Conservation (phyloP, 345 rosid species). For the Populus tremula region DNA sequence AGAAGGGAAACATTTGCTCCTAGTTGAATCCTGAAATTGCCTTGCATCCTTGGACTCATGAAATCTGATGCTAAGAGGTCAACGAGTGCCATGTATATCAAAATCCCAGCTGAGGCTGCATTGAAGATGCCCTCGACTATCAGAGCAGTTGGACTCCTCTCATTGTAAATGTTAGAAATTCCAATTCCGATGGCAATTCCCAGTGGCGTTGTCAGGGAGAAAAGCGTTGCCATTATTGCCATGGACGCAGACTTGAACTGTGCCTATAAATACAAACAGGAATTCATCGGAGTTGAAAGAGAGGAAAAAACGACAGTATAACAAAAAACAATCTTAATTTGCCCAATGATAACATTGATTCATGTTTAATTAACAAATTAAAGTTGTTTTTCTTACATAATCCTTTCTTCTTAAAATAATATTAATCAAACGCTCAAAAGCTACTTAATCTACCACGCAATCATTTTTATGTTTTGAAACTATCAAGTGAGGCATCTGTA, state of each 20-base stretch:
- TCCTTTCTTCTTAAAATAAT: too few species aligned
- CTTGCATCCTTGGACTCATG: slow-evolving; percentile 54
- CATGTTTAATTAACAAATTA: background rate
- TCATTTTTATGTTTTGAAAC: too few species aligned
- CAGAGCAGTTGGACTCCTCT: slow-evolving; percentile 44
- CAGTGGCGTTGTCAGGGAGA: slow-evolving; percentile 59
- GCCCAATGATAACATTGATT: background rate
- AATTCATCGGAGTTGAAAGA: background rate
- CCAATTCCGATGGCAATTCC: slow-evolving; percentile 68
- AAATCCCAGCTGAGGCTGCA: slow-evolving; percentile 68
- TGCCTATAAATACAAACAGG: slow-evolving; percentile 32
- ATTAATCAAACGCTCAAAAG: too few species aligned
- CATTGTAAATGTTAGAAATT: slow-evolving; percentile 43
- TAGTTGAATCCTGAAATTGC: slow-evolving; percentile 47
- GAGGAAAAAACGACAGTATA: background rate
- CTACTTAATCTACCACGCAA: too few species aligned
- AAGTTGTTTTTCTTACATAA: too few species aligned
- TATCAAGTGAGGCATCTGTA: background rate
- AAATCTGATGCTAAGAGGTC: slow-evolving; percentile 74
- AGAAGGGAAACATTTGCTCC: slow-evolving; percentile 56
- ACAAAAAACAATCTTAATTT: background rate
- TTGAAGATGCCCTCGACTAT: slow-evolving; percentile 59
- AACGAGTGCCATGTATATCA: slow-evolving; percentile 81
- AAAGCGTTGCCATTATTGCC: slow-evolving; percentile 65
- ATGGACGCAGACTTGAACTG: slow-evolving; percentile 40